A percentile compares a stretch with the other conserved stretches of the same genome.
Conservation (phyloP, 2,329 filamentous ascomycete genomes). For the Colletotrichum coccodes region DNA sequence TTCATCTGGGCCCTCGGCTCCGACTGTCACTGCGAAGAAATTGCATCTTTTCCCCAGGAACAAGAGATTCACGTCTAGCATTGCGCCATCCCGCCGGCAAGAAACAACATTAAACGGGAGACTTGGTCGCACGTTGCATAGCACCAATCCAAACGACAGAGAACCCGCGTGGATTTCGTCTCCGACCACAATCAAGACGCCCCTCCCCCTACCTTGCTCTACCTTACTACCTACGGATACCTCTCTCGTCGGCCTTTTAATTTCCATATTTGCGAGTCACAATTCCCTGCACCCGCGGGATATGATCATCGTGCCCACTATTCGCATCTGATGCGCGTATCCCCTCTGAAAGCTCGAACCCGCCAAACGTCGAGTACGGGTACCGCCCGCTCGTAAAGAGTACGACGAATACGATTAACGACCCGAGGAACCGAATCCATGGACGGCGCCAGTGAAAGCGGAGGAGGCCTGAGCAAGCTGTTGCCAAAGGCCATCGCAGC, state of each 20-base stretch:
- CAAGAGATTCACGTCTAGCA: too few species aligned
- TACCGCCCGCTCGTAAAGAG: conserved; percentile 1
- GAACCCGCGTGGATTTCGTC: not conserved
- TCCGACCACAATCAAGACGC: not conserved
- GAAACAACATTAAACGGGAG: not conserved
- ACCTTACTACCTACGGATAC: not conserved
- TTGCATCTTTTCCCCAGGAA: not conserved
- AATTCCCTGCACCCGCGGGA: conserved; percentile 7
- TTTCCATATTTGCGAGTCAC: conserved; percentile 16
- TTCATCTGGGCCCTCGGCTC: not conserved
- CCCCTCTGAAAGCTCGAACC: conserved; percentile 9
- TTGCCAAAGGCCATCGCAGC: conserved; percentile 61
- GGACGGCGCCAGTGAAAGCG: conserved; percentile 17
- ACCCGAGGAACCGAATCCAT: conserved; percentile 9
- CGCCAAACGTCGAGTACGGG: not conserved
- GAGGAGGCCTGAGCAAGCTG: conserved; percentile 55
- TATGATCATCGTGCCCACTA: conserved; percentile 18
- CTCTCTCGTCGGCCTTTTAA: conserved; percentile 13
- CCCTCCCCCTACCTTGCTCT: not conserved
- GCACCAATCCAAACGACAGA: not conserved
- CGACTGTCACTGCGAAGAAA: not conserved
- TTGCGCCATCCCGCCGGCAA: not conserved
- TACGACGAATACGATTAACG: conserved; percentile 15
- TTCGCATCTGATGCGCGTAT: conserved; percentile 27
- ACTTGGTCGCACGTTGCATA: not conserved